phyloP scores from a whole-genome alignment of 2,329 filamentous ascomycete genomes.

The Ascomycota sp. region DNA sequence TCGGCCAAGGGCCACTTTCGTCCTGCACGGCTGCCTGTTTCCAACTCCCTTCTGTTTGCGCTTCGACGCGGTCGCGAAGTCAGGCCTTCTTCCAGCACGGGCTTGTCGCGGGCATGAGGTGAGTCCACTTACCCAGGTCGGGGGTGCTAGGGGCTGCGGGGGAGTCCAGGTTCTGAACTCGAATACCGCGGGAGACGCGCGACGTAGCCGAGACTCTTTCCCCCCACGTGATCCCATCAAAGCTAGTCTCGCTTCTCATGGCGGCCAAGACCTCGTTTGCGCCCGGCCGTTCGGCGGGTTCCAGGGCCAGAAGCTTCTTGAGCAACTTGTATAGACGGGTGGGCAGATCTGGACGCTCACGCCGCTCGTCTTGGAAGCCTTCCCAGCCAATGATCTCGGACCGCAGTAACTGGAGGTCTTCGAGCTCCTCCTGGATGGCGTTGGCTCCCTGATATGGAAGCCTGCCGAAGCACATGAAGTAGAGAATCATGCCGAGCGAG shows the following conservation, averaged over 20 bases:
- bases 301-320: slow-evolving; percentile 57
- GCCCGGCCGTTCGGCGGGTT: slow-evolving; percentile 58
- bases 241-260: slow-evolving; percentile 46
- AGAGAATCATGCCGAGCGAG: slow-evolving; percentile 91
- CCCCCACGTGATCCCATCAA: slow-evolving; percentile 20
- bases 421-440: slow-evolving; percentile 70
- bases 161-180: slow-evolving; percentile 36
- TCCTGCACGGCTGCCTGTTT: no score
- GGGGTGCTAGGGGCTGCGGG: slow-evolving; percentile 28
- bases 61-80: no score
- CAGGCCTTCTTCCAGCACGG: no score
- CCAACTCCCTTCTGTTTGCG: no score
- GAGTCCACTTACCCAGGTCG: slow-evolving; percentile 16
- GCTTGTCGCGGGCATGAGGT: no score
- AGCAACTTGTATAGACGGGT: slow-evolving; percentile 70
- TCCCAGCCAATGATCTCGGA: slow-evolving; percentile 74
- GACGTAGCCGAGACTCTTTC: slow-evolving; percentile 14
- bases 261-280: slow-evolving; percentile 68
- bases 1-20: no score
- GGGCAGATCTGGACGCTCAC: slow-evolving; percentile 63
- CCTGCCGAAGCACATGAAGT: slow-evolving; percentile 89
- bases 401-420: slow-evolving; percentile 70
- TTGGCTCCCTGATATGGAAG: slow-evolving; percentile 77
- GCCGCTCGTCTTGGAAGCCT: slow-evolving; percentile 62
- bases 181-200: slow-evolving; percentile 19